These are phyloP conservation scores for Vitis rotundifolia DNA, from an alignment of 164 flowering plant species.

Conservation along the genomic window DNA sequence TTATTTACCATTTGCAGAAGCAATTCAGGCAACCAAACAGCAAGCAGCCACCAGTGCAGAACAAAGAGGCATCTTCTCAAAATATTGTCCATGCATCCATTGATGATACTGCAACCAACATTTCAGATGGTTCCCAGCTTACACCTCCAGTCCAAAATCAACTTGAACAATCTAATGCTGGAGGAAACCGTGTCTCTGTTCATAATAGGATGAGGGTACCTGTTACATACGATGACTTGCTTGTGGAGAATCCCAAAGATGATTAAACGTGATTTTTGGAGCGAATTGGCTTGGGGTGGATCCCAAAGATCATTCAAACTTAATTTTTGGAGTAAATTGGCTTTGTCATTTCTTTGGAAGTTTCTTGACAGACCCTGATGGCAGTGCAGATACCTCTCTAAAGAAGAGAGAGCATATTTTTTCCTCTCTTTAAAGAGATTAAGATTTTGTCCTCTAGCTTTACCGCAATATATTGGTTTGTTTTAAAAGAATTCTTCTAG, in stretches of 20 bases:
- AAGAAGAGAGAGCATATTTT: neutral
- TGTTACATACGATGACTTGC: conserved; percentile 68
- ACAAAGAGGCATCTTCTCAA: conserved; percentile 19
- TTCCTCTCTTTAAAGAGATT: neutral
- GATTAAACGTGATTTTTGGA: conserved; percentile 22
- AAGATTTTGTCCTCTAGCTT: neutral
- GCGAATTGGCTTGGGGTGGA: neutral
- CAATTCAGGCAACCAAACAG: conserved; percentile 58
- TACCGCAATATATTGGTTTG: neutral
- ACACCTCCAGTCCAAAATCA: conserved; percentile 18
- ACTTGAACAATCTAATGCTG: conserved; percentile 10
- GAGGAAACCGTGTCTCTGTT: conserved; percentile 42
- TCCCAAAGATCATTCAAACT: too few relatives aligned
- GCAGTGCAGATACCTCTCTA: neutral
- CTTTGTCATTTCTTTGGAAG: neutral
- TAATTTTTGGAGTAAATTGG: too few relatives aligned
- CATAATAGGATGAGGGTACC: conserved; percentile 71
- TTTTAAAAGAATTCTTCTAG: neutral
- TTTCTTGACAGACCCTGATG: neutral
- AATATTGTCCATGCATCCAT: conserved; percentile 1
- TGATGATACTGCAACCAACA: conserved; percentile 15
- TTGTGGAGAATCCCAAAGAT: conserved; percentile 38
- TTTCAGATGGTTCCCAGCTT: conserved; percentile 19
- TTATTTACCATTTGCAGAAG: conserved; percentile 49
- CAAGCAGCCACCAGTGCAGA: conserved; percentile 19